Evolutionary conservation across 1,284 basidiomycete species (phyloP).

Genomic region (Naganishia sp.): DNA sequence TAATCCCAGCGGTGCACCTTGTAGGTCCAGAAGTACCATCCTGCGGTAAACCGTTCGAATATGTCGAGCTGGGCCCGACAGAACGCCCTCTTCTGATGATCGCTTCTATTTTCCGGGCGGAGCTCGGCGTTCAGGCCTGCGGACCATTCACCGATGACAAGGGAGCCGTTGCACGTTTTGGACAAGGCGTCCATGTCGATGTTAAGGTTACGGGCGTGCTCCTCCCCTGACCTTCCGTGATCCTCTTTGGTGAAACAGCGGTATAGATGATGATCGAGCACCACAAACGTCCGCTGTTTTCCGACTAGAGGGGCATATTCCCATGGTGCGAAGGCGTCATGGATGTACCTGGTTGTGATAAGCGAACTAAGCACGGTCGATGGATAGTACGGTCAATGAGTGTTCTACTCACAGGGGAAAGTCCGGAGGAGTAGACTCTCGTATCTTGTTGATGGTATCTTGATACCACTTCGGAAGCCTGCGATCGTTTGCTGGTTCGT

Average conservation of each 20-base stretch:
- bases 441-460: constrained; percentile 62
- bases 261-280: constrained; percentile 83
- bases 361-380: constrained; percentile 8
- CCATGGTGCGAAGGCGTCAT: constrained; percentile 75
- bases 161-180: constrained; percentile 59
- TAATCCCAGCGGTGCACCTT: constrained; percentile 53
- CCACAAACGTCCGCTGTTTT: constrained; percentile 57
- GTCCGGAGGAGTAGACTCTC: constrained; percentile 58
- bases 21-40: constrained; percentile 87
- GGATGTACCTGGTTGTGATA: constrained; percentile 59
- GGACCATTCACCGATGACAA: constrained; percentile 84
- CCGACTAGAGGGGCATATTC: constrained; percentile 65
- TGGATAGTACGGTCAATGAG: not conserved
- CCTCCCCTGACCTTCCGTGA: constrained; percentile 60
- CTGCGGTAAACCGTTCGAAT: constrained; percentile 68
- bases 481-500: constrained; percentile 34
- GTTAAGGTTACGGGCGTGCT: constrained; percentile 58
- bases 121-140: constrained; percentile 68
- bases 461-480: constrained; percentile 68
- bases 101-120: constrained; percentile 55
- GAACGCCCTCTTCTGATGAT: constrained; percentile 60
- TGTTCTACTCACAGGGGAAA: constrained; percentile 59
- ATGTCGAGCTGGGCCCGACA: constrained; percentile 68
- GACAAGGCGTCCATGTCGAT: constrained; percentile 48
- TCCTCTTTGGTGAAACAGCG: constrained; percentile 65